These are phyloP conservation scores for Cercospora sp. DNA, from an alignment of 2,329 filamentous ascomycete species.

Conservation along the genomic window DNA sequence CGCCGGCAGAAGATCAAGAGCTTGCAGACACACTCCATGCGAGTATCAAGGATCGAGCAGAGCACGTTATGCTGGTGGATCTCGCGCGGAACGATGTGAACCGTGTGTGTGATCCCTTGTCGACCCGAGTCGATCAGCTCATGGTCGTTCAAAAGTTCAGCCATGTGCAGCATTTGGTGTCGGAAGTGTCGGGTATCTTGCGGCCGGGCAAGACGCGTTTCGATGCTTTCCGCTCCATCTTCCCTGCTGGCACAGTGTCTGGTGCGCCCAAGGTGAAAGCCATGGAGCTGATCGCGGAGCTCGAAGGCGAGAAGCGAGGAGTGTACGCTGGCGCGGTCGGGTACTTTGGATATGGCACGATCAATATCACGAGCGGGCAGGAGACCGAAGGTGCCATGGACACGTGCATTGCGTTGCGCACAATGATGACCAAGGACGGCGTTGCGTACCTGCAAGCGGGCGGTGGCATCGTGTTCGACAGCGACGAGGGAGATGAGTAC, in stretches of 20 bases:
- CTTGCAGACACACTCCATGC: conserved; percentile 74
- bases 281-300: conserved; percentile 94
- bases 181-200: conserved; percentile 89
- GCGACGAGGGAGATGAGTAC: conserved; percentile 86
- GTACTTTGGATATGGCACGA: conserved; percentile 84
- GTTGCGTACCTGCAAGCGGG: conserved; percentile 86
- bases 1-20: conserved; percentile 74
- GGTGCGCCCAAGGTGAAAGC: conserved; percentile 94
- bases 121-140: conserved; percentile 85
- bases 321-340: conserved; percentile 95
- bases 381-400: conserved; percentile 85
- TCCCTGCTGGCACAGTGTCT: conserved; percentile 92
- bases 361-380: conserved; percentile 53
- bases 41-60: conserved; percentile 86
- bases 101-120: conserved; percentile 85
- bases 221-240: conserved; percentile 90
- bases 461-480: conserved; percentile 92
- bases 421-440: conserved; percentile 91
- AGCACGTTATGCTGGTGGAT: conserved; percentile 98
- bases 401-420: conserved; percentile 77
- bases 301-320: conserved; percentile 90
- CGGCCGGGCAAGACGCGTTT: conserved; percentile 82
- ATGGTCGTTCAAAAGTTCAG: conserved; percentile 96
- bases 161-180: conserved; percentile 95
- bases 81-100: conserved; percentile 95